These are phyloP conservation scores for Trichoderma reesei DNA, from an alignment of 495 filamentous ascomycete species.

Conservation along the genomic window DNA sequence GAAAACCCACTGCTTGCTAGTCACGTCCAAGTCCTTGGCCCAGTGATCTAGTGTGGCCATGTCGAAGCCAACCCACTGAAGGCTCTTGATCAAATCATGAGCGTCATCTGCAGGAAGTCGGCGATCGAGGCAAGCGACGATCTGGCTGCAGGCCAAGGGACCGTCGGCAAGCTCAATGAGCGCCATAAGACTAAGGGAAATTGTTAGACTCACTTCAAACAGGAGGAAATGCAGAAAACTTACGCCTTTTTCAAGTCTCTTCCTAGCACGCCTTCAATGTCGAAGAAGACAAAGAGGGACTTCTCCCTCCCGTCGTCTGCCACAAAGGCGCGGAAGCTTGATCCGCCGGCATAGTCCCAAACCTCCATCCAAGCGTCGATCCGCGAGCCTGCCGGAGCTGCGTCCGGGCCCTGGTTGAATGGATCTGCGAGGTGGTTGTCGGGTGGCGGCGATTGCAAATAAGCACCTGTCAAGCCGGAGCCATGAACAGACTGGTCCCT, in stretches of 20 bases:
- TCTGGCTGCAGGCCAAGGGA: constrained; percentile 60
- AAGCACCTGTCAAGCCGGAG: constrained; percentile 66
- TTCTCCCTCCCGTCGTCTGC: constrained; percentile 52
- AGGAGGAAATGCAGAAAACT: constrained; percentile 24
- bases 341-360: constrained; percentile 79
- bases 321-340: constrained; percentile 76
- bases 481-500: constrained; percentile 59
- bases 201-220: constrained; percentile 12
- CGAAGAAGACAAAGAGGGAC: constrained; percentile 83
- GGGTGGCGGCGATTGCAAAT: constrained; percentile 19
- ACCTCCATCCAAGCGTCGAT: constrained; percentile 58
- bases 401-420: constrained; percentile 15
- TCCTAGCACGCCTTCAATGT: constrained; percentile 47
- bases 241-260: constrained; percentile 84
- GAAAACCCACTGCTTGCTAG: constrained; percentile 72
- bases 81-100: constrained; percentile 59
- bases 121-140: constrained; percentile 74
- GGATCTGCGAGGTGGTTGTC: constrained; percentile 20
- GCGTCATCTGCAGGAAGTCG: constrained; percentile 45
- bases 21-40: constrained; percentile 43
- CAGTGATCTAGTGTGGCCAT: constrained; percentile 68
- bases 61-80: constrained; percentile 90
- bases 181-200: constrained; percentile 60
- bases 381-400: constrained; percentile 15
- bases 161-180: constrained; percentile 78